phyloP scores from a whole-genome alignment of 768 basidiomycete species.

The Podaxis mareebaensis region DNA sequence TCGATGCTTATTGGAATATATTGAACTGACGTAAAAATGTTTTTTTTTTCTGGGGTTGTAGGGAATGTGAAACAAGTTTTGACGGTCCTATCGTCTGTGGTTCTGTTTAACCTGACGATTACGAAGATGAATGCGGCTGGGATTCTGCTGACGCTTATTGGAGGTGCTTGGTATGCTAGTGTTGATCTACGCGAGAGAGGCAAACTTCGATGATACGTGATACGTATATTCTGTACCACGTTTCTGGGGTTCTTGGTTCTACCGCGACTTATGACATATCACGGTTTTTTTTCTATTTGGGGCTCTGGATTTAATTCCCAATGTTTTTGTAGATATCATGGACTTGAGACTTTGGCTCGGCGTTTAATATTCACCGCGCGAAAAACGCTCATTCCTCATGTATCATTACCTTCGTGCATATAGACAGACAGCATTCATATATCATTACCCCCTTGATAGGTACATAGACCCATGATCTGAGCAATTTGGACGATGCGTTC shows the following conservation, averaged over 20 bases:
- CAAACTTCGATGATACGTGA: not conserved
- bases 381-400: too few species aligned
- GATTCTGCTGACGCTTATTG: conserved; percentile 79
- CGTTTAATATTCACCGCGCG: too few species aligned
- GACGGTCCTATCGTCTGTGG: conserved; percentile 82
- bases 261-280: too few species aligned
- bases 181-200: conserved; percentile 60
- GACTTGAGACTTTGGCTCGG: too few species aligned
- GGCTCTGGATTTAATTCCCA: too few species aligned
- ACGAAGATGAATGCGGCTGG: conserved; percentile 79
- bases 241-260: not conserved
- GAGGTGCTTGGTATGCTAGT: conserved; percentile 80
- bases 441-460: too few species aligned
- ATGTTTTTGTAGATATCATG: too few species aligned
- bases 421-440: too few species aligned
- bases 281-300: too few species aligned
- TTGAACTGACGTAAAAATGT: not conserved
- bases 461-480: conserved; percentile 32
- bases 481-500: conserved; percentile 47
- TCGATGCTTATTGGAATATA: not conserved
- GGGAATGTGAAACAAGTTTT: conserved; percentile 94
- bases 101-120: conserved; percentile 82
- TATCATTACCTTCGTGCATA: too few species aligned
- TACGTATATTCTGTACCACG: not conserved
- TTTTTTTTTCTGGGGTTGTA: conserved; percentile 26